Evolutionary conservation across 2,329 filamentous ascomycete species (phyloP).

Genomic region (Pseudophaeomoniella oleicola): DNA sequence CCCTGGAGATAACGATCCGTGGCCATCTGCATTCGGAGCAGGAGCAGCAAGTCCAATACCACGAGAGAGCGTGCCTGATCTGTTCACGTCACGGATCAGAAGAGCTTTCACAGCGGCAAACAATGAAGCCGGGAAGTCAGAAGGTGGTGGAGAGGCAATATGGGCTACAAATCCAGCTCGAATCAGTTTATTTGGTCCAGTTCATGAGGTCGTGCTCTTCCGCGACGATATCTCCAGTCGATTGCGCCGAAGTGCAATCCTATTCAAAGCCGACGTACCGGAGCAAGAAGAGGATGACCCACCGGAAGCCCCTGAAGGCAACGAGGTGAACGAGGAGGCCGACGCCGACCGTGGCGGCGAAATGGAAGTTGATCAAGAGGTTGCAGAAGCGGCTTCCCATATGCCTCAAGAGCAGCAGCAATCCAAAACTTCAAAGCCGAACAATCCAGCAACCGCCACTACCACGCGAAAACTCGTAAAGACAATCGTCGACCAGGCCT

Average conservation of each 20-base stretch:
- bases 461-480: constrained; percentile 70
- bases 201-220: constrained; percentile 75
- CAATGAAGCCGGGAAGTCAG: constrained; percentile 43
- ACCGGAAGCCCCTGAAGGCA: constrained; percentile 3
- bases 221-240: constrained; percentile 74
- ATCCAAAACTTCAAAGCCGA: constrained; percentile 1
- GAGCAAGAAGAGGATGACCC: constrained; percentile 9
- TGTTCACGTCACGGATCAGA: constrained; percentile 80
- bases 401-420: constrained; percentile 6
- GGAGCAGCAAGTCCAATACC: constrained; percentile 31
- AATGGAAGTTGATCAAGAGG: constrained; percentile 1
- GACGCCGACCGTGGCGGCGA: constrained; percentile 15
- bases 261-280: constrained; percentile 40
- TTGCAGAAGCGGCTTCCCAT: constrained; percentile 12
- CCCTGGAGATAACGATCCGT: constrained; percentile 94
- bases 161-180: constrained; percentile 84
- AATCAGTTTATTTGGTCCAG: constrained; percentile 70
- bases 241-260: constrained; percentile 61
- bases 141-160: constrained; percentile 52
- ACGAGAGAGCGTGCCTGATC: constrained; percentile 52
- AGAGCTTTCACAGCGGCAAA: constrained; percentile 69
- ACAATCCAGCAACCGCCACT: constrained; percentile 5
- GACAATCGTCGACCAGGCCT: constrained; percentile 80
- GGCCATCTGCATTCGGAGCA: constrained; percentile 64
- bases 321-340: constrained; percentile 17